Percentiles rank a stretch among this genome's conserved stretches.
Conservation (phyloP, 108 stramenopile genomes). For the Pseudonitzschia pungens region DNA sequence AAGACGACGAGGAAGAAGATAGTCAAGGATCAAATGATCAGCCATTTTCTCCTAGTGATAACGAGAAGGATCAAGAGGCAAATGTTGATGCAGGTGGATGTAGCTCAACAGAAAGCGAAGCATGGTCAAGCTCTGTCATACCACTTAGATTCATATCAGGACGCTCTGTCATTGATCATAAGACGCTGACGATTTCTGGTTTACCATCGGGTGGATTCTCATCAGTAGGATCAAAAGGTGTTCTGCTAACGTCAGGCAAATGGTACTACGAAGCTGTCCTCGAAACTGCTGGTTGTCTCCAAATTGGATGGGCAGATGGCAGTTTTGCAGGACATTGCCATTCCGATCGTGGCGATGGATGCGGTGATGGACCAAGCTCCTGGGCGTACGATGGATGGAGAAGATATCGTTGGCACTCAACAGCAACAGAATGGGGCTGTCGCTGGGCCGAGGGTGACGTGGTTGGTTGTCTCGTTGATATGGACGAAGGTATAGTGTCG, state of each 20-base stretch:
- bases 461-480: constrained; percentile 87
- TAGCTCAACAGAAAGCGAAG: constrained; percentile 21
- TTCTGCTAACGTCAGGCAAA: constrained; percentile 76
- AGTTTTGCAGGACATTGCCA: constrained; percentile 85
- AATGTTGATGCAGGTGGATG: neutral
- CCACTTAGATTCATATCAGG: constrained; percentile 79
- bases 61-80: neutral
- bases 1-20: constrained; percentile 10
- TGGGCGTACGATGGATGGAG: constrained; percentile 98
- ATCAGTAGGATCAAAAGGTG: constrained; percentile 85
- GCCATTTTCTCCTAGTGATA: neutral
- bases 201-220: constrained; percentile 81
- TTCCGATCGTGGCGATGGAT: constrained; percentile 88
- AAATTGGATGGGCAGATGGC: constrained; percentile 93
- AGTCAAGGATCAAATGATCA: constrained; percentile 7
- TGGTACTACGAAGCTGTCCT: constrained; percentile 96
- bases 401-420: constrained; percentile 89
- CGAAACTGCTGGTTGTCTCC: constrained; percentile 89
- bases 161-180: constrained; percentile 60
- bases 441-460: constrained; percentile 91
- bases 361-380: constrained; percentile 91
- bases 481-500: constrained; percentile 80
- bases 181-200: constrained; percentile 70
- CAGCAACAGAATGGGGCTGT: constrained; percentile 90
- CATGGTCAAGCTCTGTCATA: constrained; percentile 63